These are phyloP conservation scores for Solanum megistacrolobum DNA, from an alignment of 257 asterid species.

Conservation along the genomic window DNA sequence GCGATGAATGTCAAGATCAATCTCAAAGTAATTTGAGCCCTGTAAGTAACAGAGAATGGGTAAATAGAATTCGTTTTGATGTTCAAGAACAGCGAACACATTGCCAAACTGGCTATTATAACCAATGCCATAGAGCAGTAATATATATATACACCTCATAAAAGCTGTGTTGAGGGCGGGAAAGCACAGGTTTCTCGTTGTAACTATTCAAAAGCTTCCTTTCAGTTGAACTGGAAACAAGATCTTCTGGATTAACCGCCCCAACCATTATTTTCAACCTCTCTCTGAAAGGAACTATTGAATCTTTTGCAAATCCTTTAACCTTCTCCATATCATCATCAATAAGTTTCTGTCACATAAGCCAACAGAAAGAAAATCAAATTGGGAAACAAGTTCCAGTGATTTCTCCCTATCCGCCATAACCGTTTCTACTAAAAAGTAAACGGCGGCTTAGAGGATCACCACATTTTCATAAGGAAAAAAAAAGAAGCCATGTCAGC, in stretches of 20 bases:
- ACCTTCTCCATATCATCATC: constrained; percentile 66
- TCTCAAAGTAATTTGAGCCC: constrained; percentile 82
- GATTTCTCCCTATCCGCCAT: neutral
- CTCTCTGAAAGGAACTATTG: constrained; percentile 58
- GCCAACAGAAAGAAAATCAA: neutral
- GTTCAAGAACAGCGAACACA: neutral
- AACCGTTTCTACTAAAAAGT: neutral
- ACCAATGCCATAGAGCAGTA: neutral
- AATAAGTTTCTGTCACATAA: constrained; percentile 38
- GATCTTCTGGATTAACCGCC: constrained; percentile 67
- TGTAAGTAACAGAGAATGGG: constrained; percentile 4
- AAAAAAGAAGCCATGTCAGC: neutral
- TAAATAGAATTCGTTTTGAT: neutral
- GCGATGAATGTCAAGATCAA: constrained; percentile 87
- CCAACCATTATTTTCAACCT: constrained; percentile 85
- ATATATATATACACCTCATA: constrained; percentile 31
- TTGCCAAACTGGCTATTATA: neutral
- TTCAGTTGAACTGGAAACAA: constrained; percentile 62
- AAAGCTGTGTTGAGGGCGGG: constrained; percentile 85
- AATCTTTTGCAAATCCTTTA: constrained; percentile 60
- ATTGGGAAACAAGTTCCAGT: neutral
- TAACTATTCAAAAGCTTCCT: constrained; percentile 65
- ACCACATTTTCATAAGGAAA: neutral
- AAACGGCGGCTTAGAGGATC: neutral
- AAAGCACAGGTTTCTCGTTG: constrained; percentile 85